phyloP scores from a whole-genome alignment of 352 stramenopile species.

The Globisporangium apiculatum region DNA sequence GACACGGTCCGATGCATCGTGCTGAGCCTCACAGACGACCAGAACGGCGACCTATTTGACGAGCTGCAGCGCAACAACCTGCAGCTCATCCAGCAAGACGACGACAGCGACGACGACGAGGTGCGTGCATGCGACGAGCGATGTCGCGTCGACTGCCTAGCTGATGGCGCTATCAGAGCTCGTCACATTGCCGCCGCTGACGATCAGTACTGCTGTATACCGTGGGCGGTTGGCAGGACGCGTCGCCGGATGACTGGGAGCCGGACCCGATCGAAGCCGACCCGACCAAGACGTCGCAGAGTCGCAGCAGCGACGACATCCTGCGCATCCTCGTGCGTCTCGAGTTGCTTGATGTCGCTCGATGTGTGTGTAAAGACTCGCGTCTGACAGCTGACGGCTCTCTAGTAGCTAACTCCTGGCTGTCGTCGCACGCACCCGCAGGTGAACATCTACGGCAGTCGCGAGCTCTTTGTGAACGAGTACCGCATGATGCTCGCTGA shows the following conservation, averaged over 20 bases:
- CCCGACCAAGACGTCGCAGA: slow-evolving; percentile 72
- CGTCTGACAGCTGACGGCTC: too few species aligned
- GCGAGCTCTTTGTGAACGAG: slow-evolving; percentile 98
- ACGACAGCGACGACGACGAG: slow-evolving; percentile 92
- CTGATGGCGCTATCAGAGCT: too few species aligned
- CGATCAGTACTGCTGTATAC: not conserved
- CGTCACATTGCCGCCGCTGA: too few species aligned
- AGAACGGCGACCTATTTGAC: slow-evolving; percentile 94
- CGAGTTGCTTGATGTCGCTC: not conserved
- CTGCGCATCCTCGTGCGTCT: slow-evolving; percentile 89
- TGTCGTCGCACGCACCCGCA: slow-evolving; percentile 6
- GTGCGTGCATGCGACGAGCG: not conserved
- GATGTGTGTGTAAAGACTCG: too few species aligned
- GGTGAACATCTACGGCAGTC: slow-evolving; percentile 97
- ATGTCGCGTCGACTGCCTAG: too few species aligned
- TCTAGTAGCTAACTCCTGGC: too few species aligned
- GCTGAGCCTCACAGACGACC: slow-evolving; percentile 81
- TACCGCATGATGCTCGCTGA: slow-evolving; percentile 97
- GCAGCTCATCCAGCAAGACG: slow-evolving; percentile 88
- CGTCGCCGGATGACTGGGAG: slow-evolving; percentile 86
- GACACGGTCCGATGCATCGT: slow-evolving; percentile 98
- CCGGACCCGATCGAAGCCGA: slow-evolving; percentile 84
- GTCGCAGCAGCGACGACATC: slow-evolving; percentile 90
- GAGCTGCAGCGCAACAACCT: slow-evolving; percentile 92
- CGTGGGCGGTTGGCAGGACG: slow-evolving; percentile 28